Percentiles rank a stretch among this genome's conserved stretches.
Conservation (phyloP, 2,329 filamentous ascomycete genomes). For the Colletotrichum aenigma region DNA sequence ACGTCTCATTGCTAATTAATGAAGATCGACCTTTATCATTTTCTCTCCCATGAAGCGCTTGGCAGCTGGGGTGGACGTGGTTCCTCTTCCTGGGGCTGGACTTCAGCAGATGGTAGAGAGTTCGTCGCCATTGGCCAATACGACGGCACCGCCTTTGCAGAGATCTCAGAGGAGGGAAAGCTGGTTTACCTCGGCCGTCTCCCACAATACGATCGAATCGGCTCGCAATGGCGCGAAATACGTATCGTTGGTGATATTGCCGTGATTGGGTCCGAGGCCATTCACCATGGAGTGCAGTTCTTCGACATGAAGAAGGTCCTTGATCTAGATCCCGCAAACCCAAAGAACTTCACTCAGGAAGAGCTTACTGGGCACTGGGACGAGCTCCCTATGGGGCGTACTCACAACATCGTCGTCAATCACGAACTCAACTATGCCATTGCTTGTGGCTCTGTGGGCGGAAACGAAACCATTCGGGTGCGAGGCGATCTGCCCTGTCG, state of each 20-base stretch:
- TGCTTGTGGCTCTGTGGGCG: constrained; percentile 42
- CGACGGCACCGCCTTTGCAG: constrained; percentile 59
- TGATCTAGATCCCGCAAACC: constrained; percentile 44
- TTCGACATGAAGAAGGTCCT: constrained; percentile 67
- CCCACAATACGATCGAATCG: constrained; percentile 47
- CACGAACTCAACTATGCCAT: constrained; percentile 49
- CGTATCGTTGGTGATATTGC: constrained; percentile 40
- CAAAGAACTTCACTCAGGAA: constrained; percentile 45
- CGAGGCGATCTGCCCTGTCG: constrained; percentile 39
- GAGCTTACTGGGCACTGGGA: constrained; percentile 46
- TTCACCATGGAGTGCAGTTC: constrained; percentile 62
- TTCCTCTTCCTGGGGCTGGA: constrained; percentile 57
- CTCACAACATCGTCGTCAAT: constrained; percentile 55
- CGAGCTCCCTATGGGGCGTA: constrained; percentile 39
- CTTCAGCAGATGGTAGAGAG: constrained; percentile 54
- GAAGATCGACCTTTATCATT: constrained; percentile 39
- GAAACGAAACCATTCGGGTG: constrained; percentile 28
- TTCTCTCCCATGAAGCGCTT: constrained; percentile 37
- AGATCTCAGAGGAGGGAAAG: constrained; percentile 54
- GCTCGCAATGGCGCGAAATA: constrained; percentile 58
- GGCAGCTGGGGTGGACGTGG: constrained; percentile 36
- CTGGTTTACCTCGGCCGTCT: constrained; percentile 58
- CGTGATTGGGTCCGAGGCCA: constrained; percentile 45
- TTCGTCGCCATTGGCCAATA: constrained; percentile 59
- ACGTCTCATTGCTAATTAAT: not conserved